These are phyloP conservation scores for Cystoderma amianthinum DNA, from an alignment of 768 basidiomycete genomes.

Conservation along the genomic window DNA sequence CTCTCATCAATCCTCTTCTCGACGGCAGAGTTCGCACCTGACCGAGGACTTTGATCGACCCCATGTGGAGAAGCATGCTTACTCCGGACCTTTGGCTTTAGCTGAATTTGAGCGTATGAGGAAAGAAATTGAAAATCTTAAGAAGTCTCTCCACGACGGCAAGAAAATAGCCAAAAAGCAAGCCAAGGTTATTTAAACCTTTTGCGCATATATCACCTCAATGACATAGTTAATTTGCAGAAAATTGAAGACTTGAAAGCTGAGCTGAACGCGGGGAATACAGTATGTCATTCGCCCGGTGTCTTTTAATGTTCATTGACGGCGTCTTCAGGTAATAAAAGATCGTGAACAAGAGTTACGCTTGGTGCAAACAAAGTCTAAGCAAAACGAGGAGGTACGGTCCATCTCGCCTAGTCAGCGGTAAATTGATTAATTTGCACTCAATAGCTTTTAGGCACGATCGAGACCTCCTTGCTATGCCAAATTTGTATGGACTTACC, in stretches of 20 bases:
- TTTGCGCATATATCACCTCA: neutral
- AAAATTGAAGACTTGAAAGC: conserved; percentile 45
- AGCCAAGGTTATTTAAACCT: conserved; percentile 36
- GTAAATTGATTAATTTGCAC: neutral
- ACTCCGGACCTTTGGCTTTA: conserved; percentile 27
- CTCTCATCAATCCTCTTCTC: conserved; percentile 5
- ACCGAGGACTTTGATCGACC: conserved; percentile 6
- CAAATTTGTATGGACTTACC: conserved; percentile 76
- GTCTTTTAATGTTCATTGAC: neutral
- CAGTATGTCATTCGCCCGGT: conserved; percentile 20
- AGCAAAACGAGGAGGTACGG: conserved; percentile 52
- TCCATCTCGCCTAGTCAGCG: neutral
- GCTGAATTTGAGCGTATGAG: conserved; percentile 49
- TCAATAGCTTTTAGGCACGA: conserved; percentile 41
- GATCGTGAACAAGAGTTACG: conserved; percentile 38
- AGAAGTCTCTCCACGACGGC: conserved; percentile 36
- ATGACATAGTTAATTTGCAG: conserved; percentile 18
- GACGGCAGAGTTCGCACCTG: conserved; percentile 5
- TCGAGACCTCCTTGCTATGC: conserved; percentile 60
- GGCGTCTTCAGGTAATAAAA: conserved; percentile 27
- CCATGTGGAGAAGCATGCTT: conserved; percentile 10
- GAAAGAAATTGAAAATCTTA: conserved; percentile 50
- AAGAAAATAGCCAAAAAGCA: conserved; percentile 50
- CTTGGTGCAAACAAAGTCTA: conserved; percentile 36
- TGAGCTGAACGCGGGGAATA: conserved; percentile 27